Conservation (phyloP, 257 asterid species). For the Anisodus tanguticus region DNA sequence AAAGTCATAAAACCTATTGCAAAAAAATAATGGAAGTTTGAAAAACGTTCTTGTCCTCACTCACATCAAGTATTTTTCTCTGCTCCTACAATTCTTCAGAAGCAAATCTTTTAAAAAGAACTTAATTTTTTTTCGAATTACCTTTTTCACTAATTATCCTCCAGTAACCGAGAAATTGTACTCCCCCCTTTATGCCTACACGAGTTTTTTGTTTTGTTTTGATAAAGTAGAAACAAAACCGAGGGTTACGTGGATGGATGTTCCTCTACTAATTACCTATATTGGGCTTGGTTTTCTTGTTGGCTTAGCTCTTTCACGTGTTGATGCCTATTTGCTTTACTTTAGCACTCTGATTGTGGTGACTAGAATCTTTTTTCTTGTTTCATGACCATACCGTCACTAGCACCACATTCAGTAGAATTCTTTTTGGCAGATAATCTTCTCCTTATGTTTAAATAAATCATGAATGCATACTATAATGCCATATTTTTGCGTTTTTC, state of each 20-base stretch:
- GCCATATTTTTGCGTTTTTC: background rate
- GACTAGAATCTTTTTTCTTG: slow-evolving; percentile 17
- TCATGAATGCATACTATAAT: background rate
- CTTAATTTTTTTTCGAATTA: no score
- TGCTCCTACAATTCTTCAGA: no score
- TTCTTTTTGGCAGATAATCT: background rate
- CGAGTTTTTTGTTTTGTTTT: no score
- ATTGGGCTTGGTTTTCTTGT: slow-evolving; percentile 9
- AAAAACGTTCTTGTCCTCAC: no score
- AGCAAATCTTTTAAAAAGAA: no score
- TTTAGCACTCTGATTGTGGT: slow-evolving; percentile 22
- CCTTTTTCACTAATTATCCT: no score
- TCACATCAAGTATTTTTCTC: no score
- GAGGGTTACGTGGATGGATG: slow-evolving; percentile 7
- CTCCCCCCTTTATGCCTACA: no score
- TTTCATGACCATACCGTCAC: background rate
- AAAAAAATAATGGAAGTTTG: no score
- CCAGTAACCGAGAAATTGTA: no score
- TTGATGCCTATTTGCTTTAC: background rate
- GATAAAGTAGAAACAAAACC: background rate
- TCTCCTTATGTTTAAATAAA: background rate
- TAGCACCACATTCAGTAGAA: slow-evolving; percentile 13
- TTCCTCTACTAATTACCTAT: background rate
- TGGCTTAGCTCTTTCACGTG: background rate
- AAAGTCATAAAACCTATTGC: no score